Conservation (phyloP, 2,329 filamentous ascomycete genomes). For the Huntiella omanensis region DNA sequence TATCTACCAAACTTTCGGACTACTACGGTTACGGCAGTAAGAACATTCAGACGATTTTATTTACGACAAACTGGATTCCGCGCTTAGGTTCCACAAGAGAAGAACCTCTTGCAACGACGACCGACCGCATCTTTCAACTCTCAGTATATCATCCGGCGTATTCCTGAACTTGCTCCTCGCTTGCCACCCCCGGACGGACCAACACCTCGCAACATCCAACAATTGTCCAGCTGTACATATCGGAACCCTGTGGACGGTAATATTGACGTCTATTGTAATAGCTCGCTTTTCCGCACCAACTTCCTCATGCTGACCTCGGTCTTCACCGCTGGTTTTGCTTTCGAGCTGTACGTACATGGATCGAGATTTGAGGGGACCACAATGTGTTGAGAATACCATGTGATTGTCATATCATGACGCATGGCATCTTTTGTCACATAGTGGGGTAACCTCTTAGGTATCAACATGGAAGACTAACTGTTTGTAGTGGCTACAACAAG, state of each 20-base stretch:
- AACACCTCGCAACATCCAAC: conserved; percentile 5
- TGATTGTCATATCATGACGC: not conserved
- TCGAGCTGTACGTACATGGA: conserved; percentile 60
- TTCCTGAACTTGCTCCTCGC: not conserved
- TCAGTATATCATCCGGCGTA: not conserved
- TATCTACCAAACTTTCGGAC: not conserved
- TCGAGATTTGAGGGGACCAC: too few species aligned
- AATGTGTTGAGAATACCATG: not conserved
- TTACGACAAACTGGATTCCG: not conserved
- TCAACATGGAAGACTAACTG: not conserved
- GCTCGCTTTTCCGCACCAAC: conserved; percentile 73
- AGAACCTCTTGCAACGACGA: not conserved
- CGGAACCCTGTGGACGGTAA: not conserved
- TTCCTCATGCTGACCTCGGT: conserved; percentile 70
- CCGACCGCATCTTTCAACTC: not conserved
- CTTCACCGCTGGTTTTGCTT: conserved; percentile 73
- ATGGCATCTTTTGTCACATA: too few species aligned
- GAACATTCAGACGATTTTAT: not conserved
- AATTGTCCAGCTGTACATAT: not conserved
- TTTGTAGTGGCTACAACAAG: conserved; percentile 58
- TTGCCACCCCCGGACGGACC: not conserved
- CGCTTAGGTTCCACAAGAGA: not conserved
- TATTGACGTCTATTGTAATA: conserved; percentile 21
- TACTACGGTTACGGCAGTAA: not conserved
- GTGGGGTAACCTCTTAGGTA: not conserved